A percentile compares a stretch with the other conserved stretches of the same genome.
phyloP scores from a whole-genome alignment of 495 filamentous ascomycete genomes.

The Tuber aestivum region DNA sequence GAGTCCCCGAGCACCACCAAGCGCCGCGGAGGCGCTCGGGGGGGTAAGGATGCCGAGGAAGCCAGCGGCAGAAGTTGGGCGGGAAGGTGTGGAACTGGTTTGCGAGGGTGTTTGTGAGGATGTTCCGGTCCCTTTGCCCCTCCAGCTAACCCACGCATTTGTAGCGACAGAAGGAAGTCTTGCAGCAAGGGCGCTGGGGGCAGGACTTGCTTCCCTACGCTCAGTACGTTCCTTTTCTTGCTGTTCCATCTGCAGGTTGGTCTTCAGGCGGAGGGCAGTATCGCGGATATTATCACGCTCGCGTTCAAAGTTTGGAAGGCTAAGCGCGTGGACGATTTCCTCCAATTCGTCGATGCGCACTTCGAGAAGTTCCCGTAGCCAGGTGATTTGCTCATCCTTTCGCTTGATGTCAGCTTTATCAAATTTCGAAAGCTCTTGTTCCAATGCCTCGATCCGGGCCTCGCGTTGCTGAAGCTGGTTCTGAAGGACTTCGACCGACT shows the following conservation, averaged over 20 bases:
- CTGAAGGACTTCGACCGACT: conserved; percentile 92
- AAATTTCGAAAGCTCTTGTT: conserved; percentile 59
- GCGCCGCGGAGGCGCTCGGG: conserved; percentile 20
- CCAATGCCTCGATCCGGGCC: conserved; percentile 75
- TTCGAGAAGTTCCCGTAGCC: conserved; percentile 88
- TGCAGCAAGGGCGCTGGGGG: conserved; percentile 23
- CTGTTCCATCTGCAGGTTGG: conserved; percentile 95
- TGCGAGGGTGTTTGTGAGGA: conserved; percentile 25
- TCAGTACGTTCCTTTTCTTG: conserved; percentile 69
- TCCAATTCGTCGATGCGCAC: conserved; percentile 85
- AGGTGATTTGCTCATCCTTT: conserved; percentile 86
- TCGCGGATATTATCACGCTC: conserved; percentile 62
- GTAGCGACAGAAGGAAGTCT: conserved; percentile 32
- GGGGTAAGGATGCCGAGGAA: conserved; percentile 38
- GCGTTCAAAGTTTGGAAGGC: conserved; percentile 64
- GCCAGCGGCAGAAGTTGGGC: conserved; percentile 32
- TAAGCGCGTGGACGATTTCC: conserved; percentile 78
- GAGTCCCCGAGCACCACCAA: conserved; percentile 27
- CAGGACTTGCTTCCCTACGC: conserved; percentile 12
- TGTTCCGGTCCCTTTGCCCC: conserved; percentile 6
- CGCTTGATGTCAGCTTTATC: conserved; percentile 62
- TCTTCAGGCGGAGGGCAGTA: conserved; percentile 83
- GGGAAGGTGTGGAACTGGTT: conserved; percentile 28
- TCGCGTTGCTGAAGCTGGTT: conserved; percentile 95
- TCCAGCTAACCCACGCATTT: conserved; percentile 33